Evolutionary conservation across 2,329 filamentous ascomycete species (phyloP).

Genomic region (Plectosphaerella cucumerina): DNA sequence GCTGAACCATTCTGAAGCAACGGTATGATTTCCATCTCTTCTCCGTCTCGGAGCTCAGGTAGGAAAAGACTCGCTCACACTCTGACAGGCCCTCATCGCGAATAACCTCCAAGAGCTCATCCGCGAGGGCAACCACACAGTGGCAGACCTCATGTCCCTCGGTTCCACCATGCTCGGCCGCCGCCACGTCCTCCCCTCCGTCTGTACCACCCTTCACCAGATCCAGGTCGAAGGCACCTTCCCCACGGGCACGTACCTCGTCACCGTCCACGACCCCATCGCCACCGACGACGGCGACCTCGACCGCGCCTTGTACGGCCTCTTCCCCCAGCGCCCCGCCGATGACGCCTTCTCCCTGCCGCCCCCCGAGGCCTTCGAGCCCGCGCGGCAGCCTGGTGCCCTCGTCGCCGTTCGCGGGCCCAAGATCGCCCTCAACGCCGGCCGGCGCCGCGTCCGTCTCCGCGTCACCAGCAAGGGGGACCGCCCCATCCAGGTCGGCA

Average conservation of each 20-base stretch:
- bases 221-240: conserved; percentile 96
- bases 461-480: conserved; percentile 84
- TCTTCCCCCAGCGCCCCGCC: conserved; percentile 78
- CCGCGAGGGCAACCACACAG: conserved; percentile 89
- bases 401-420: conserved; percentile 64
- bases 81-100: conserved; percentile 67
- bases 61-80: conserved; percentile 5
- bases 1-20: conserved; percentile 86
- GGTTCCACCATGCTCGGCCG: conserved; percentile 91
- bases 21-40: conserved; percentile 42
- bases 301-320: conserved; percentile 82
- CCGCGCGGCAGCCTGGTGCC: conserved; percentile 71
- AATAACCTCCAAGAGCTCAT: conserved; percentile 93
- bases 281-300: conserved; percentile 82
- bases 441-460: conserved; percentile 67
- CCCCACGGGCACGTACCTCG: conserved; percentile 82
- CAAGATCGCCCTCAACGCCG: conserved; percentile 67
- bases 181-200: conserved; percentile 82
- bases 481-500: conserved; percentile 86
- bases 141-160: conserved; percentile 89
- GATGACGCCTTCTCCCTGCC: conserved; percentile 63
- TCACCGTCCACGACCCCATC: conserved; percentile 90
- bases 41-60: not conserved
- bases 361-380: conserved; percentile 61
- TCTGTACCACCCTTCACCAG: conserved; percentile 73